Percentiles rank a stretch among this genome's conserved stretches.
Evolutionary conservation across 1,284 basidiomycete genomes (phyloP).

Genomic region (Marasmius oreades): DNA sequence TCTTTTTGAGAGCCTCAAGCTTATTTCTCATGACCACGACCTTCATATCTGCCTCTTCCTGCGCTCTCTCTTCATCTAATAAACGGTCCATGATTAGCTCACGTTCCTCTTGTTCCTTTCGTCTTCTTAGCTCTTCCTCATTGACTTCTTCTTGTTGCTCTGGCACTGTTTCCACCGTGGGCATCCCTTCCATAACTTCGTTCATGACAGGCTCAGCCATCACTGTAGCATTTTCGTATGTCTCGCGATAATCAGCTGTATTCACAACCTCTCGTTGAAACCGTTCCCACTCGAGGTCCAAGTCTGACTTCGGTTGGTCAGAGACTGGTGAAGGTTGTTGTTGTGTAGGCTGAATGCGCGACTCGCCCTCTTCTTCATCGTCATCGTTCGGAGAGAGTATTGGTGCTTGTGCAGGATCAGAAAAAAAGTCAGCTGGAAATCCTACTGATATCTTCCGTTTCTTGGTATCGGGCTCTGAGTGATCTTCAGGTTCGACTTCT

Average conservation of each 20-base stretch:
- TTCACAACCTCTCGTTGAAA: constrained; percentile 64
- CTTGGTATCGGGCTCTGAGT: constrained; percentile 26
- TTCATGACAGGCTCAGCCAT: constrained; percentile 62
- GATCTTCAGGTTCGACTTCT: constrained; percentile 32
- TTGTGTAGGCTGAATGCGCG: constrained; percentile 16
- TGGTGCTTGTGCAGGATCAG: constrained; percentile 59
- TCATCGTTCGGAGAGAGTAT: constrained; percentile 44
- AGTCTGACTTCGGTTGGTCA: constrained; percentile 18
- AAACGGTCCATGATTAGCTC: constrained; percentile 81
- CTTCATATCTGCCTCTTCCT: constrained; percentile 80
- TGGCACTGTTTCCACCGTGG: constrained; percentile 24
- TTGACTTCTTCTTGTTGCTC: constrained; percentile 33
- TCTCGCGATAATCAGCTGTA: constrained; percentile 38
- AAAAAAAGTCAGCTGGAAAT: constrained; percentile 76
- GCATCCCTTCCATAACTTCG: constrained; percentile 52
- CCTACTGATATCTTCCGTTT: constrained; percentile 31
- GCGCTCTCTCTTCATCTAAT: constrained; percentile 74
- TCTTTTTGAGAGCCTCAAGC: constrained; percentile 58
- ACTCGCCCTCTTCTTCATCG: constrained; percentile 27
- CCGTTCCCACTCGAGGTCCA: constrained; percentile 65
- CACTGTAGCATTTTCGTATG: constrained; percentile 67
- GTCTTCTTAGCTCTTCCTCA: constrained; percentile 42
- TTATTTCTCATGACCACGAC: constrained; percentile 61
- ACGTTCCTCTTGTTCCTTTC: constrained; percentile 65
- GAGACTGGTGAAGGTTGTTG: constrained; percentile 21